phyloP scores from a whole-genome alignment of 2,329 filamentous ascomycete genomes.

The Bipolaris oryzae region DNA sequence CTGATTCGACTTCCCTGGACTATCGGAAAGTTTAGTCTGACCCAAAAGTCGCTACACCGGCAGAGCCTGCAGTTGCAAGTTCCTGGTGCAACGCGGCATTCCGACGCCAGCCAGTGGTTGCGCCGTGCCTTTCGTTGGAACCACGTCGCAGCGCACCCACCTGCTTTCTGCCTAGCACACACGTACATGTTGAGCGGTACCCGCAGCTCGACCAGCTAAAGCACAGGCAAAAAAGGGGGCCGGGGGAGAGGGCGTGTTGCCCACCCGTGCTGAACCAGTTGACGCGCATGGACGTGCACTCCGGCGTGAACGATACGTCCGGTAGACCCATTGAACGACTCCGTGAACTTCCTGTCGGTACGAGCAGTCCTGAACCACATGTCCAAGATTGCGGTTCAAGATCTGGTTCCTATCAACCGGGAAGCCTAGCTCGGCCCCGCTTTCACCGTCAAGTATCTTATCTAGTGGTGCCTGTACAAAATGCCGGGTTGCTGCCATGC shows the following conservation, averaged over 20 bases:
- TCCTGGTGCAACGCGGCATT: neutral
- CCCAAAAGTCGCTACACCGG: neutral
- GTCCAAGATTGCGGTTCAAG: neutral
- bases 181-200: neutral
- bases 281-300: neutral
- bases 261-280: neutral
- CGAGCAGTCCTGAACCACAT: neutral
- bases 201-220: neutral
- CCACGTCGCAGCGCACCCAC: slow-evolving; percentile 1
- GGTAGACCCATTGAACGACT: neutral
- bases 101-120: neutral
- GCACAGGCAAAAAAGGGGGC: neutral
- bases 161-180: neutral
- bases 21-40: neutral
- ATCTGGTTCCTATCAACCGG: too few relatives aligned
- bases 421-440: too few relatives aligned
- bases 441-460: too few relatives aligned
- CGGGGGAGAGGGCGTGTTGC: neutral
- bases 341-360: neutral
- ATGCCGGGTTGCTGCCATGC: too few relatives aligned
- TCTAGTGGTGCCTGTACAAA: too few relatives aligned
- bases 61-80: too few relatives aligned
- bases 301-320: neutral
- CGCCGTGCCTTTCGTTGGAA: neutral
- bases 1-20: too few relatives aligned